These are phyloP conservation scores for Dillenia suffruticosa DNA, from an alignment of 164 flowering plant species.

Conservation along the genomic window DNA sequence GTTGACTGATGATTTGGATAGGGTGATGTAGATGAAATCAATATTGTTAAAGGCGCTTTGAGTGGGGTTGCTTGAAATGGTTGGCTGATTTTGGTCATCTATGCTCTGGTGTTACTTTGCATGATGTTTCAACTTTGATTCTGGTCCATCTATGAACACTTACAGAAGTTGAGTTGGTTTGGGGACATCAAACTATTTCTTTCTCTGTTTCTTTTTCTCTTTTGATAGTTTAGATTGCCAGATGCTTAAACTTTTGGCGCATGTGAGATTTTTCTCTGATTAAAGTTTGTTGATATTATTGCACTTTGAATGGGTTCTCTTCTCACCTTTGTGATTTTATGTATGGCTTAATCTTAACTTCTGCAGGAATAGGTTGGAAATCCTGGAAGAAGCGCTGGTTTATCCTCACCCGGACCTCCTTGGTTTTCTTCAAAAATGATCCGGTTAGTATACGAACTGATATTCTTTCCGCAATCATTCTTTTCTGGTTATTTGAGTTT, in stretches of 20 bases:
- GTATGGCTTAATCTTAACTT: not conserved
- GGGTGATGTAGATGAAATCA: too few relatives aligned
- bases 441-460: slow-evolving; percentile 60
- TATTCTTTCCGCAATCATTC: not conserved
- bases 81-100: too few relatives aligned
- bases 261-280: too few relatives aligned
- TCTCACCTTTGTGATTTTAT: not conserved
- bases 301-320: not conserved
- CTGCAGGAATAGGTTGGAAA: slow-evolving; percentile 94
- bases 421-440: slow-evolving; percentile 97
- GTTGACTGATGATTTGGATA: too few relatives aligned
- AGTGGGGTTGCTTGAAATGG: too few relatives aligned
- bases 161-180: too few relatives aligned
- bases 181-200: not conserved
- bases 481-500: not conserved
- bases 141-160: too few relatives aligned
- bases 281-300: not conserved
- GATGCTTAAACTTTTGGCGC: not conserved
- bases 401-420: slow-evolving; percentile 88
- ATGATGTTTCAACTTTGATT: too few relatives aligned
- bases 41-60: too few relatives aligned
- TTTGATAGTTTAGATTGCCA: not conserved
- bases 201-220: not conserved
- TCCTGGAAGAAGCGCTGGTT: slow-evolving; percentile 99
- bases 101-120: too few relatives aligned